These are phyloP conservation scores for Phytomonas serpens DNA, from an alignment of 208 protist species.

Conservation along the genomic window DNA sequence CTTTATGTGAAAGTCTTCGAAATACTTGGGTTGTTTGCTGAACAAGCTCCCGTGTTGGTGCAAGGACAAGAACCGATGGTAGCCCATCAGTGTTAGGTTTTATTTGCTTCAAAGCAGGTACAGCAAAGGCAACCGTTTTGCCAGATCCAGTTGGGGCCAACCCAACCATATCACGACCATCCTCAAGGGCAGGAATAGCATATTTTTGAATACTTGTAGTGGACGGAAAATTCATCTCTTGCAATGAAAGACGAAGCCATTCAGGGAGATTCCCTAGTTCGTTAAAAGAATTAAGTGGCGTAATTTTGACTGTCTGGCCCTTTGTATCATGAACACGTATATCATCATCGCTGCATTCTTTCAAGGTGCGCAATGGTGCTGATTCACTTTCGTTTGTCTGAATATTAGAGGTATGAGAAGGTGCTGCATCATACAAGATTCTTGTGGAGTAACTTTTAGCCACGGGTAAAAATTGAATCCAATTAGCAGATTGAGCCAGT, in stretches of 20 bases:
- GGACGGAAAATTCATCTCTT: slow-evolving; percentile 36
- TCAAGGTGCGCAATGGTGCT: background rate
- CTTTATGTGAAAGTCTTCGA: slow-evolving; percentile 29
- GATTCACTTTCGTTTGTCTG: background rate
- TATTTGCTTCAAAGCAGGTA: slow-evolving; percentile 76
- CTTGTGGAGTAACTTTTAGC: background rate
- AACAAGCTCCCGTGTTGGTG: slow-evolving; percentile 97
- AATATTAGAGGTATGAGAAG: background rate
- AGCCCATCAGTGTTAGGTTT: slow-evolving; percentile 33
- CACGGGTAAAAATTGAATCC: background rate
- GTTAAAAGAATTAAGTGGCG: slow-evolving; percentile 51
- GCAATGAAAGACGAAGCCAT: slow-evolving; percentile 58
- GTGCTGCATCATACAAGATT: background rate
- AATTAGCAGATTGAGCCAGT: background rate
- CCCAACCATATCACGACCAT: slow-evolving; percentile 94
- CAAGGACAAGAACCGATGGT: slow-evolving; percentile 93
- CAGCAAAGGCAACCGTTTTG: slow-evolving; percentile 98
- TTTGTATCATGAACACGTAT: slow-evolving; percentile 47
- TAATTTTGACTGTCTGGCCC: slow-evolving; percentile 34
- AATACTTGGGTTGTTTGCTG: slow-evolving; percentile 98
- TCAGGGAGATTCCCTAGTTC: slow-evolving; percentile 43
- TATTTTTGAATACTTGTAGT: slow-evolving; percentile 86
- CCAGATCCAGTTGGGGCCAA: slow-evolving; percentile 96
- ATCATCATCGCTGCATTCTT: slow-evolving; percentile 7
- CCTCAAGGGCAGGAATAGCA: slow-evolving; percentile 78